A percentile compares a stretch with the other conserved stretches of the same genome.
Evolutionary conservation across 2,329 filamentous ascomycete species (phyloP).

Genomic region (Dothistroma pini): DNA sequence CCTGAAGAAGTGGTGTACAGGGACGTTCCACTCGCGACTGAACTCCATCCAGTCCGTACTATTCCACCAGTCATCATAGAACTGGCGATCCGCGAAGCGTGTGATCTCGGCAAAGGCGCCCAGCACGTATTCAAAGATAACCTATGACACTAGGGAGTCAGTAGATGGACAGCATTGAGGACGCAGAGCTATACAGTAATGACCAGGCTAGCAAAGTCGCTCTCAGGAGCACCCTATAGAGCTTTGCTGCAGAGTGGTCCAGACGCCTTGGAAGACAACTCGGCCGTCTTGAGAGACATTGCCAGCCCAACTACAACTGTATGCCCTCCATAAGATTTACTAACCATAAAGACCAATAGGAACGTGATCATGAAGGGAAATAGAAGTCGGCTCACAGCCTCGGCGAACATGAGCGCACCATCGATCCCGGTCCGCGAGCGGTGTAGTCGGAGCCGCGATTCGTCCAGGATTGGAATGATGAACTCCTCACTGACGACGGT

Average conservation of each 20-base stretch:
- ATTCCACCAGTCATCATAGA: conserved; percentile 77
- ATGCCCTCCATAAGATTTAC: too few species aligned
- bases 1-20: conserved; percentile 91
- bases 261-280: too few species aligned
- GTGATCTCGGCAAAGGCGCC: conserved; percentile 87
- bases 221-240: too few species aligned
- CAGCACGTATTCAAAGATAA: conserved; percentile 96
- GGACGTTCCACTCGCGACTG: conserved; percentile 86
- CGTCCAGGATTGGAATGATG: conserved; percentile 81
- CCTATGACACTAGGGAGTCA: too few species aligned
- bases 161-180: too few species aligned
- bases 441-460: conserved; percentile 59
- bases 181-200: too few species aligned
- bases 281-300: too few species aligned
- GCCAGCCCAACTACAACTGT: too few species aligned
- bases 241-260: too few species aligned
- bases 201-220: too few species aligned
- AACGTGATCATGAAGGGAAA: conserved; percentile 98
- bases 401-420: conserved; percentile 72
- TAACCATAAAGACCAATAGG: conserved; percentile 81
- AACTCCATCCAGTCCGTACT: conserved; percentile 91
- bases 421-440: conserved; percentile 55
- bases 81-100: conserved; percentile 85
- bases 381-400: conserved; percentile 85
- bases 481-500: conserved; percentile 92